Conservation (phyloP, 2,329 filamentous ascomycete species). For the Metarhizium robertsii region DNA sequence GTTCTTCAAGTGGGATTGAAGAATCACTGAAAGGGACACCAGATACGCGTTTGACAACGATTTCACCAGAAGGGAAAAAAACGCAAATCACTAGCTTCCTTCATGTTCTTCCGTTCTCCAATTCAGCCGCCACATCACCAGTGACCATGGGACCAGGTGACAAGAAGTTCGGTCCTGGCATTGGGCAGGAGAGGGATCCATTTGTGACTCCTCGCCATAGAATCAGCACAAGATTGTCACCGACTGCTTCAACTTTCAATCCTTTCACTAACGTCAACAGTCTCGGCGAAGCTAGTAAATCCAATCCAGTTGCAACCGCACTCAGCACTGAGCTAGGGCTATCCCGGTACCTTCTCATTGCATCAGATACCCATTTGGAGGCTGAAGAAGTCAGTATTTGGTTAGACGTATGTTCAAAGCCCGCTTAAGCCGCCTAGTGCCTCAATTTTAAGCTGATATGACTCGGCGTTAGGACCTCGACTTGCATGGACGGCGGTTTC, state of each 20-base stretch:
- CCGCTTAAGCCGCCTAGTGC: background rate
- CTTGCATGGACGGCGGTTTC: constrained; percentile 20
- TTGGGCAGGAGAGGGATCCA: constrained; percentile 38
- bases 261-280: constrained; percentile 25
- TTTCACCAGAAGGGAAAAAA: constrained; percentile 51
- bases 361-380: constrained; percentile 20
- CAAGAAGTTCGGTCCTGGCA: constrained; percentile 14
- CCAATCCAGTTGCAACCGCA: constrained; percentile 19
- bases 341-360: constrained; percentile 36
- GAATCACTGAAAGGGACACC: constrained; percentile 55
- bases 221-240: constrained; percentile 42
- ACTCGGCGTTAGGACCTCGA: constrained; percentile 27
- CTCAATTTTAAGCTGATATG: background rate
- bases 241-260: constrained; percentile 53
- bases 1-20: constrained; percentile 39
- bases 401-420: constrained; percentile 29
- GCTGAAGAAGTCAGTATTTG: constrained; percentile 31
- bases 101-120: constrained; percentile 19
- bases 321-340: constrained; percentile 38
- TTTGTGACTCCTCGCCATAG: constrained; percentile 35
- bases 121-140: constrained; percentile 8
- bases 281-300: constrained; percentile 11
- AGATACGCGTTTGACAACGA: constrained; percentile 52
- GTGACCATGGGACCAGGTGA: constrained; percentile 15
- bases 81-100: constrained; percentile 25